Evolutionary conservation across 2,329 filamentous ascomycete species (phyloP).

Genomic region (Zymoseptoria crescenta): DNA sequence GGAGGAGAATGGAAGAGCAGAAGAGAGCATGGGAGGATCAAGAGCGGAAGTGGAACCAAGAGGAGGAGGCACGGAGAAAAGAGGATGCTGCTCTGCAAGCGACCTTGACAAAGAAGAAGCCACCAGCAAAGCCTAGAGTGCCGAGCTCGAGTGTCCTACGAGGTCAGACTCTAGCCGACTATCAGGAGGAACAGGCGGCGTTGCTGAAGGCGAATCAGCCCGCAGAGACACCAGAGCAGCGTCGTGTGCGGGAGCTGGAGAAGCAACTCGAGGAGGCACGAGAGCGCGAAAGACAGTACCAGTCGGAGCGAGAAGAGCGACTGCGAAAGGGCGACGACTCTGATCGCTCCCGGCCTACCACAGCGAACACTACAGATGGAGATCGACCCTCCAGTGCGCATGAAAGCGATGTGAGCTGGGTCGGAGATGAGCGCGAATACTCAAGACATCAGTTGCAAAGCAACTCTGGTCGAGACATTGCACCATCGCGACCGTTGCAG

Average conservation of each 20-base stretch:
- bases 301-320: constrained; percentile 51
- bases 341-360: constrained; percentile 30
- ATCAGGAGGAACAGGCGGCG: constrained; percentile 60
- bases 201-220: constrained; percentile 30
- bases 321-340: constrained; percentile 29
- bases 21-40: constrained; percentile 71
- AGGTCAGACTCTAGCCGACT: constrained; percentile 81
- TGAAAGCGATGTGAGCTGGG: constrained; percentile 56
- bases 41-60: constrained; percentile 66
- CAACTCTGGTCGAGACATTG: constrained; percentile 23
- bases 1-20: constrained; percentile 56
- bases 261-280: constrained; percentile 60
- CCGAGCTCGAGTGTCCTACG: constrained; percentile 51
- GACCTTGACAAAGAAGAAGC: constrained; percentile 57
- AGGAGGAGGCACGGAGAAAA: constrained; percentile 61
- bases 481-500: constrained; percentile 16
- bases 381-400: constrained; percentile 29
- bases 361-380: constrained; percentile 15
- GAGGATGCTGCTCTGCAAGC: constrained; percentile 69
- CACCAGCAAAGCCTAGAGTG: constrained; percentile 43
- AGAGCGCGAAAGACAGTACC: constrained; percentile 58
- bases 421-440: constrained; percentile 57
- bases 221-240: constrained; percentile 46
- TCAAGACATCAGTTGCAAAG: constrained; percentile 50
- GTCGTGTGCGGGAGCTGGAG: constrained; percentile 73